These are phyloP conservation scores for Biancaea sappan DNA, from an alignment of 306 rosid species.

Conservation along the genomic window DNA sequence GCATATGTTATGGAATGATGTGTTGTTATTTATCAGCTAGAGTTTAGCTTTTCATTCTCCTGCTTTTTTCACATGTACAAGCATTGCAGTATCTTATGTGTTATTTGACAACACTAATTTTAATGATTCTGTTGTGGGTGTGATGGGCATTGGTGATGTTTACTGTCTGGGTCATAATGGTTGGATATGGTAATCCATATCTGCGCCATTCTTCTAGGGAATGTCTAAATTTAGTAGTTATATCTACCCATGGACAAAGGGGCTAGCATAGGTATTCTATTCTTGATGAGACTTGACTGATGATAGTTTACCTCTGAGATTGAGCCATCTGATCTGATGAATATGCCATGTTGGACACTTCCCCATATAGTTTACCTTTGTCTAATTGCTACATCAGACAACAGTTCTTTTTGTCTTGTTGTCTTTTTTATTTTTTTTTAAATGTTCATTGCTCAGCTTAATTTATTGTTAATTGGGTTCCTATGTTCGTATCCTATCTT, in stretches of 20 bases:
- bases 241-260: neutral
- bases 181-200: neutral
- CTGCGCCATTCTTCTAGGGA: neutral
- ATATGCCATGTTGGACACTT: slow-evolving; percentile 6
- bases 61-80: neutral
- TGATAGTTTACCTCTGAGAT: neutral
- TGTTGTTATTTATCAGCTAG: slow-evolving; percentile 1
- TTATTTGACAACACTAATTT: slow-evolving; percentile 10
- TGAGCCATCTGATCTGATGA: slow-evolving; percentile 24
- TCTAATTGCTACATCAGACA: neutral
- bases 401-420: too few relatives aligned
- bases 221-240: slow-evolving; percentile 1
- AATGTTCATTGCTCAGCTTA: slow-evolving; percentile 11
- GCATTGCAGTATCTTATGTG: neutral
- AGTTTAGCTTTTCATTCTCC: slow-evolving; percentile 1
- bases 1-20: slow-evolving; percentile 11
- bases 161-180: neutral
- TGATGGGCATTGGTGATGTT: slow-evolving; percentile 19
- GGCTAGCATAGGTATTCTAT: neutral
- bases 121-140: neutral
- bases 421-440: neutral
- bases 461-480: neutral
- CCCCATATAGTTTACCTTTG: slow-evolving; percentile 5
- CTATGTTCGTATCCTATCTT: neutral
- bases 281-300: slow-evolving; percentile 6